These are phyloP conservation scores for Clonostachys solani DNA, from an alignment of 2,329 filamentous ascomycete genomes.

Conservation along the genomic window DNA sequence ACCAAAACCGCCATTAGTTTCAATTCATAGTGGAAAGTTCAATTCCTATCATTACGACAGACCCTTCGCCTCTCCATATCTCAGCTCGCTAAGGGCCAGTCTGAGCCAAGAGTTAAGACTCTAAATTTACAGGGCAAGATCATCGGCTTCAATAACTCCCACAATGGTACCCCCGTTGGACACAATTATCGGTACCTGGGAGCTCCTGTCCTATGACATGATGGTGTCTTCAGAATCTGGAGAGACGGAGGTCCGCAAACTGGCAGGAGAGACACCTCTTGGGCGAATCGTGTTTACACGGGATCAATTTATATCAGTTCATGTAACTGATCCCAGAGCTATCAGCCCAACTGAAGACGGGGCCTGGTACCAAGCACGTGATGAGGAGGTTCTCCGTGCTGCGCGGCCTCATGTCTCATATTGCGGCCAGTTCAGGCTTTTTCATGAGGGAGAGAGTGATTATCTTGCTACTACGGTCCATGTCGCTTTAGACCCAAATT, in stretches of 20 bases:
- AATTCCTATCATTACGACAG: too few species aligned
- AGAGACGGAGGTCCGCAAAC: background rate
- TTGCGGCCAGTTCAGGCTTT: background rate
- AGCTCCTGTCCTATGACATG: background rate
- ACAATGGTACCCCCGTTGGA: background rate
- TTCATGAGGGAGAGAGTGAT: background rate
- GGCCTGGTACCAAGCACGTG: background rate
- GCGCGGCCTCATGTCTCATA: background rate
- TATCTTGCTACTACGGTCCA: background rate
- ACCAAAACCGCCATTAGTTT: too few species aligned
- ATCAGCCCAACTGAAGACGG: background rate
- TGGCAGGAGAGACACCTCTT: background rate
- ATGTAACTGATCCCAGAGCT: background rate
- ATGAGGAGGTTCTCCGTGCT: background rate
- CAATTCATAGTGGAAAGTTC: too few species aligned
- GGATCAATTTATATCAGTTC: background rate
- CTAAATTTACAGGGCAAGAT: background rate
- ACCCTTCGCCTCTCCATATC: too few species aligned
- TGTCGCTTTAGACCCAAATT: background rate
- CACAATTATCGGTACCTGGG: background rate
- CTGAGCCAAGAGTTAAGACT: too few species aligned
- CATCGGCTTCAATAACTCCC: background rate
- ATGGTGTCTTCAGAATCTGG: background rate
- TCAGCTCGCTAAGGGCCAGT: too few species aligned
- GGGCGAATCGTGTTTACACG: background rate